Conservation (phyloP, 2,329 filamentous ascomycete species). For the Sclerotinia glacialis region DNA sequence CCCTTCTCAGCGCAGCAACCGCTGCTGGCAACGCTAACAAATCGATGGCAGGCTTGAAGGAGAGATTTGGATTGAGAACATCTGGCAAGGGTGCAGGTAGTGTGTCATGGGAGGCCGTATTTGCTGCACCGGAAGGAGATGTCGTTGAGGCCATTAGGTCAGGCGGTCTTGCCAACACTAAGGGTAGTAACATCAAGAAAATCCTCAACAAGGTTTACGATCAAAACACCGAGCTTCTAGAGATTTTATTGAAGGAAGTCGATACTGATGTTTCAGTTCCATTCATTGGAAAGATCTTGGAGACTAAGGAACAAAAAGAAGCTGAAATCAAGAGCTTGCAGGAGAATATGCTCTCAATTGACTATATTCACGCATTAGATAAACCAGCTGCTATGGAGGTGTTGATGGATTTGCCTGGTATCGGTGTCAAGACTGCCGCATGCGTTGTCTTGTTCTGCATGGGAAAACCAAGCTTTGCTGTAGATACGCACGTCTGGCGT, state of each 20-base stretch:
- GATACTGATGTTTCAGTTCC: slow-evolving; percentile 43
- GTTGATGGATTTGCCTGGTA: slow-evolving; percentile 50
- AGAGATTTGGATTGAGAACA: slow-evolving; percentile 60
- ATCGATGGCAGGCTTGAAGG: slow-evolving; percentile 64
- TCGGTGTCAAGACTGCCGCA: slow-evolving; percentile 57
- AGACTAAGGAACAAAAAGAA: slow-evolving; percentile 50
- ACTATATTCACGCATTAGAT: slow-evolving; percentile 48
- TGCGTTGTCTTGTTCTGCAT: slow-evolving; percentile 58
- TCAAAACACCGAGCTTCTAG: slow-evolving; percentile 58
- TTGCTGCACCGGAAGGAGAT: slow-evolving; percentile 54
- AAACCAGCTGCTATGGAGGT: slow-evolving; percentile 51
- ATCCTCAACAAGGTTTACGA: slow-evolving; percentile 71
- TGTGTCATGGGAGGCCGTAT: slow-evolving; percentile 72
- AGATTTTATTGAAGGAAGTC: slow-evolving; percentile 48
- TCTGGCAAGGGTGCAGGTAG: slow-evolving; percentile 66
- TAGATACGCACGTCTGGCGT: slow-evolving; percentile 56
- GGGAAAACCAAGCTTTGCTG: slow-evolving; percentile 52
- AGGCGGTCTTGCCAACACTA: slow-evolving; percentile 69
- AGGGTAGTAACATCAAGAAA: slow-evolving; percentile 68
- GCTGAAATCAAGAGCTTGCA: slow-evolving; percentile 56
- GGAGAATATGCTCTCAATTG: slow-evolving; percentile 56
- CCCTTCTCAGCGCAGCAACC: slow-evolving; percentile 52
- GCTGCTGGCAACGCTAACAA: slow-evolving; percentile 54
- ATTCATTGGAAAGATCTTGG: slow-evolving; percentile 44
- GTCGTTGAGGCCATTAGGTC: slow-evolving; percentile 67